Evolutionary conservation across 2,329 filamentous ascomycete species (phyloP).

Genomic region (Microdochium trichocladiopsis): DNA sequence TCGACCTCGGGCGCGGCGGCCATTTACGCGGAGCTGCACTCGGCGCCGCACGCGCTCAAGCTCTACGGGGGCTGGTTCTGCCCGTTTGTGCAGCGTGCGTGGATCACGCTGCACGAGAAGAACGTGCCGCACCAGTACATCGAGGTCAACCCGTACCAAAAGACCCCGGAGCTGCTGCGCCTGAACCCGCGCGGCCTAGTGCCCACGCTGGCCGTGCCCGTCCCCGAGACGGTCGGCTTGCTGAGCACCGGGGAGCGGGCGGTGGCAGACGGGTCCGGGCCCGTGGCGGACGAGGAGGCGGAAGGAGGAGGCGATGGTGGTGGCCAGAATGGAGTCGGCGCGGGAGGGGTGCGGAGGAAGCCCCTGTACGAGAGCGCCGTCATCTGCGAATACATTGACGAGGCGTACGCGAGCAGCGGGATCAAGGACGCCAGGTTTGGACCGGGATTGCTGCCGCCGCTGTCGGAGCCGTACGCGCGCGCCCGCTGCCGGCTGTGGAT

Average conservation of each 20-base stretch:
- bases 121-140: constrained; percentile 67
- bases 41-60: constrained; percentile 45
- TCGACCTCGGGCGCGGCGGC: constrained; percentile 43
- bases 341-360: constrained; percentile 25
- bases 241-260: not conserved
- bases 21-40: constrained; percentile 35
- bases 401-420: constrained; percentile 46
- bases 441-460: constrained; percentile 44
- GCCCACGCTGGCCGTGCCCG: constrained; percentile 55
- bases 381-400: constrained; percentile 70
- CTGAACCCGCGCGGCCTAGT: constrained; percentile 72
- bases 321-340: too few species aligned
- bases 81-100: constrained; percentile 61
- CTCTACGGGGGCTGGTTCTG: constrained; percentile 74
- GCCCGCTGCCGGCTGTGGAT: constrained; percentile 67
- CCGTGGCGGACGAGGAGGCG: constrained; percentile 13
- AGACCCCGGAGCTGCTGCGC: constrained; percentile 57
- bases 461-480: constrained; percentile 49
- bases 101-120: constrained; percentile 70
- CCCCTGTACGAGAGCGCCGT: constrained; percentile 68
- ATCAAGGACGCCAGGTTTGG: constrained; percentile 27
- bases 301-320: constrained; percentile 8
- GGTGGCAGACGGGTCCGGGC: not conserved
- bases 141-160: constrained; percentile 74
- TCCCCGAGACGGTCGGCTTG: constrained; percentile 1